Evolutionary conservation across 1,284 basidiomycete species (phyloP), one percentile per base, ranked within the genome.

Genomic region (Moesziomyces parantarcticus): DNA sequence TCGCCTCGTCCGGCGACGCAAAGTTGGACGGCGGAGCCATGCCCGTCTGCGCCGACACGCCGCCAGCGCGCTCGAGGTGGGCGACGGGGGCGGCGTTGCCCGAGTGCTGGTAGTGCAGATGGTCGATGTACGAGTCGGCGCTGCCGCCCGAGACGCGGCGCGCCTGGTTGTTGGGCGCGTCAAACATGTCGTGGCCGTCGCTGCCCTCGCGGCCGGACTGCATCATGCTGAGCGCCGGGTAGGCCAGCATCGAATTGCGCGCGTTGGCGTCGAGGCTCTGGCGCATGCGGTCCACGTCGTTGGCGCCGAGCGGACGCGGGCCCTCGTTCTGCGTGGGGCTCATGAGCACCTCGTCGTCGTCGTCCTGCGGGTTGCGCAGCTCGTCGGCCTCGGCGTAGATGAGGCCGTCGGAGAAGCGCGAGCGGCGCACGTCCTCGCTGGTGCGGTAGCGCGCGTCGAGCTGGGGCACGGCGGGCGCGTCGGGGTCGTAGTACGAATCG

Each of bases 311-410:
- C 20, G 72, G 65, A 32, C 50, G 58, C 11, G 76, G 61, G 26
- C 72, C 75, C 9, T 78, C 64, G 64, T 78, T 65, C 47, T 78
- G 76, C 8, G 75, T 77, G n/a, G 77, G 77, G 60, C 72, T 75
- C 77, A 79, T 79, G 50, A 69, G 58, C 26, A 71, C 51, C 50
- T 75, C 71, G 39, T 78, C 76, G 20, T 78, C 76, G 20, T 66
- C 63, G 7, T 71, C 70, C 32, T 79, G 67, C n/a, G 56, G 57
- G 32, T 57, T 18, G 10, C 45, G 58, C 43, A 60, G 46, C 41
- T 68, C 61, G 32, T 62, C 58, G 29, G 41, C 58, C 7, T 65
- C 69, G 29, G 65, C 69, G 58, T 75, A 75, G 46, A 75, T 45
- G 48, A 66, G 67, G 20, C 67, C 72, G 32, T 70, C 63, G 26